Base-by-base conservation (phyloP, 2,329 filamentous ascomycete species). In the Lasiodiplodia theobromae region DNA sequence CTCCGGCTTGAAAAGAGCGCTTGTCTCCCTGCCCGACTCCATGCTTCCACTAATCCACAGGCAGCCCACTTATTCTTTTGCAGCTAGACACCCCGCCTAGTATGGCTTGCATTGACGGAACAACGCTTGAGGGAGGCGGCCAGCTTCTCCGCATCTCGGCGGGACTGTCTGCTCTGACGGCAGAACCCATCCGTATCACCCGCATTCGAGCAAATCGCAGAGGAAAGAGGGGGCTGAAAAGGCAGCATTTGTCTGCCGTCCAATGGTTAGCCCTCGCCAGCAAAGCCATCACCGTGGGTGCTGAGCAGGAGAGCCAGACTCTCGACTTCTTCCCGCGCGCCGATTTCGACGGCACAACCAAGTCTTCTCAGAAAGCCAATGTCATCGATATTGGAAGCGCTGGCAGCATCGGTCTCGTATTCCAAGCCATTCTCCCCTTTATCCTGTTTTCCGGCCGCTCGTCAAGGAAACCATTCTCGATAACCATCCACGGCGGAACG, bases 111-210 rank as follows among this genome's bases (percentile, higher is more conserved):
- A 31, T 66, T 3, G 51, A 66, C 23, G 87, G 88, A 58, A 83
- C 82, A 21, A 87, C 83, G 3, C 83, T 89, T 23, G 87, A 90
- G 82, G 88, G 87, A 49, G 88, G 88, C 31, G 88, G 88, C 16
- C 88, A 90, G 75, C 80, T 90, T 2, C 79, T 89, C 53, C 86
- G 88, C 25, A 83, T 87, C 64, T 86, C 87, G 2, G 72, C 88
- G 10, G 83, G 84, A 16, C 77, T 89, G 2, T 86, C 87, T 1
- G 83, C 85, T 5, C 79, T 89, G 18, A 87, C 84, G 6, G 75
- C 75, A 25, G 82, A 76, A 1, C 82, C 86, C 1, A 77, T 89
- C 62, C 78, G 77, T 28, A 84, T 89, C 70, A 79, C 78, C 52
- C 76, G 85, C 69, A 86, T 89, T 67, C 84, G 88, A 8, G 87